Base-by-base conservation (phyloP, 768 basidiomycete species). In the Pleurotus cornucopiae region DNA sequence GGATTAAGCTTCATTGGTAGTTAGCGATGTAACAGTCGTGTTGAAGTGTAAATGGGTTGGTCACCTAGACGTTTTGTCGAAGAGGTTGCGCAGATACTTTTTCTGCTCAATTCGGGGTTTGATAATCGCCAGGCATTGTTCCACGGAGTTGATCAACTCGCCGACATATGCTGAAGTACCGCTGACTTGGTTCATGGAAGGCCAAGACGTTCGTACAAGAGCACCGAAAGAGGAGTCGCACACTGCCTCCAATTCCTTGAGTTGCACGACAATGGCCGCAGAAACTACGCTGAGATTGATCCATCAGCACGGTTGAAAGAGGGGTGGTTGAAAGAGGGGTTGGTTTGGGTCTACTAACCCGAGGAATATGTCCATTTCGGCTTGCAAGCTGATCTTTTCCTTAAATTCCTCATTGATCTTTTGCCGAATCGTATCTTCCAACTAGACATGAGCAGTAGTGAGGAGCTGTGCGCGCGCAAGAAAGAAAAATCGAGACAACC, bases 21-120 rank as follows among this genome's bases (percentile, higher is more conserved):
- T 34, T 11, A 34, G 30, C 11, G 9, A 34, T 34, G 30, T 11
- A 11, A 4, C 2, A 34, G 9, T 34, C 30, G 30, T 11, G 7
- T 12, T 34, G 30, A 9, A 9, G 9, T 30, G n/a, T 9, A 44
- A 46, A 9, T 25, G 7, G 20, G 20, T 37, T 37, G 65, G 76
- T 58, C 54, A 97, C 95, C 89, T 92, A 56, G 89, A 88, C 6
- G 89, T 88, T 69, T 97, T 98, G 67, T 99, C 97, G 51, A 94
- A 84, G 68, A 95, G 84, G 71, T 95, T 99, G 54, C 93, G 78
- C 43, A 93, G 67, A 69, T 95, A 98, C 66, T 93, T 97, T 80
- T 97, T 97, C 64, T 94, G 91, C 70, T 98, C 94, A 7, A 98
- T 78, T 6, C 89, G 76, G 2, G 88, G 86, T 58, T 88, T 86